Evolutionary conservation across 2,329 filamentous ascomycete genomes (phyloP).

Genomic region (Malbranchea zuffiana): DNA sequence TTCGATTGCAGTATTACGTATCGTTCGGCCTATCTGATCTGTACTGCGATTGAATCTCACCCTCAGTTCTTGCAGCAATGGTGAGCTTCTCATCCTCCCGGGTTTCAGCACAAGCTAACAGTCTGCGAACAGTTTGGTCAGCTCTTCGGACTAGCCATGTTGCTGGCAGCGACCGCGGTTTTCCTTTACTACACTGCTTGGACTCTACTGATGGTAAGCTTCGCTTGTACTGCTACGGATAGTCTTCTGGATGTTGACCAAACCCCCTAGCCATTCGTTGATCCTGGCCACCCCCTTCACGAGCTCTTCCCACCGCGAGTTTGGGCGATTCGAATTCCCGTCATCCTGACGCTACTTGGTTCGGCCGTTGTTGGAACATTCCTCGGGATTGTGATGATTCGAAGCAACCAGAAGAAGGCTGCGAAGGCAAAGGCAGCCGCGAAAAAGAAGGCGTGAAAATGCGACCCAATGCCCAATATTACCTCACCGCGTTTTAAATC

Average conservation of each 20-base stretch:
- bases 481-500: no score
- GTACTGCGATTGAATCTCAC: no score
- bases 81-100: conserved; percentile 13
- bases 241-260: conserved; percentile 4
- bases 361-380: conserved; percentile 93
- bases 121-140: conserved; percentile 67
- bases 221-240: not conserved
- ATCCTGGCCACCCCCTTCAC: conserved; percentile 85
- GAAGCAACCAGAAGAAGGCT: conserved; percentile 95
- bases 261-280: conserved; percentile 74
- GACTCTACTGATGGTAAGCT: conserved; percentile 85
- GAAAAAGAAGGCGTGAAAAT: conserved; percentile 69
- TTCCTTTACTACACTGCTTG: conserved; percentile 94
- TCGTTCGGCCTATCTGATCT: no score
- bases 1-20: no score
- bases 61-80: conserved; percentile 9
- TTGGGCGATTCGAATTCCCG: conserved; percentile 97
- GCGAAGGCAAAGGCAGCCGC: conserved; percentile 74
- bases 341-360: conserved; percentile 86
- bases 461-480: no score
- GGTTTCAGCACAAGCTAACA: no score
- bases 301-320: conserved; percentile 92
- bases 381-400: conserved; percentile 94
- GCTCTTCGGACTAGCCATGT: conserved; percentile 65
- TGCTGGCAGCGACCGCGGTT: conserved; percentile 59